phyloP scores from a whole-genome alignment of 129 eudicot genomes.

The Kitagawia praeruptora region DNA sequence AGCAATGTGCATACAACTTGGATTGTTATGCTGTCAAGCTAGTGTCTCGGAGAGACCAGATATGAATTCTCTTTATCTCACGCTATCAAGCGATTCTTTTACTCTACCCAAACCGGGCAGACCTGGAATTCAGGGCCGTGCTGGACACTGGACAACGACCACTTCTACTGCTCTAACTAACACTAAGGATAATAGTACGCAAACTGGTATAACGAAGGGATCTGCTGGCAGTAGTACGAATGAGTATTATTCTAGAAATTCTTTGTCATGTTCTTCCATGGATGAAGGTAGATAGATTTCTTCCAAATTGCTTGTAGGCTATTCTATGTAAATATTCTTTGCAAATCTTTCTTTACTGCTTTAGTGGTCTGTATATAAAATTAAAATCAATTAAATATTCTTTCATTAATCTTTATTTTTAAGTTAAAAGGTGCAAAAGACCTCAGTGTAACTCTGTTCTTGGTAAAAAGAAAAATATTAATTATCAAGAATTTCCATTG shows the following conservation, averaged over 20 bases:
- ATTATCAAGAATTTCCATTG: neutral
- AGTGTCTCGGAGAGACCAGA: conserved; percentile 60
- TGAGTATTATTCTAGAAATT: conserved; percentile 59
- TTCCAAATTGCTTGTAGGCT: neutral
- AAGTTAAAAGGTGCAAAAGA: neutral
- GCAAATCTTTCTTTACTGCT: neutral
- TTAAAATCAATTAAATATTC: neutral
- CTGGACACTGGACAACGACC: conserved; percentile 42
- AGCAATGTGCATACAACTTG: conserved; percentile 69
- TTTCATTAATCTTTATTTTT: neutral
- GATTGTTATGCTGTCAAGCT: conserved; percentile 79
- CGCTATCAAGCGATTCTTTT: conserved; percentile 66
- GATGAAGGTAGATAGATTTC: conserved; percentile 59
- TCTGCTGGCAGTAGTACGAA: conserved; percentile 25
- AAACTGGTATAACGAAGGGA: conserved; percentile 23
- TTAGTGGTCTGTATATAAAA: neutral
- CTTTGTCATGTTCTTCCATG: conserved; percentile 54
- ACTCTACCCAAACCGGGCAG: conserved; percentile 54
- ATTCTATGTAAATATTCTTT: neutral
- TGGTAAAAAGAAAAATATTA: neutral
- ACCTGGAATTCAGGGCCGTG: conserved; percentile 82
- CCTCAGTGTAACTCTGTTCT: neutral
- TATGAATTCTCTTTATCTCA: conserved; percentile 61
- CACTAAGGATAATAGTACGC: conserved; percentile 31
- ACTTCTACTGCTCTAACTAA: conserved; percentile 27